Conservation (phyloP, 768 basidiomycete species). For the Kwoniella heveanensis region DNA sequence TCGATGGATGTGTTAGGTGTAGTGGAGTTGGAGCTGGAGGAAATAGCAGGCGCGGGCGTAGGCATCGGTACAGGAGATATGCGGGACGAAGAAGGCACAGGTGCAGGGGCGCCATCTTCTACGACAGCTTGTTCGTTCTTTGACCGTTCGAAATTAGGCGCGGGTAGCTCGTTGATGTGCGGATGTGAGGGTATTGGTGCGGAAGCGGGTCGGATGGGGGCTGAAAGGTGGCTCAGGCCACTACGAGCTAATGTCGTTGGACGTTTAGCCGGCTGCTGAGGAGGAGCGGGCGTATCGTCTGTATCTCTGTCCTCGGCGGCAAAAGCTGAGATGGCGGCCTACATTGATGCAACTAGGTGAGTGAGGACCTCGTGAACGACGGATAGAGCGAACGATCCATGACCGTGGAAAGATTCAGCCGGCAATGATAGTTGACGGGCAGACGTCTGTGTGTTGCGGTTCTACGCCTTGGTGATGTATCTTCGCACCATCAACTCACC, state of each 20-base stretch:
- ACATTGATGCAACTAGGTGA: not conserved
- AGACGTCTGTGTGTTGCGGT: too few species aligned
- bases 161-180: not conserved
- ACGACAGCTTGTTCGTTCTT: not conserved
- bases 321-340: slow-evolving; percentile 51
- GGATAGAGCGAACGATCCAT: too few species aligned
- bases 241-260: slow-evolving; percentile 3
- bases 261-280: slow-evolving; percentile 8
- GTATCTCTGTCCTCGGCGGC: slow-evolving; percentile 42
- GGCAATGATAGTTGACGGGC: too few species aligned
- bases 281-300: slow-evolving; percentile 8
- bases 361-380: not conserved
- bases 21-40: slow-evolving; percentile 4
- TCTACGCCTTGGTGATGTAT: too few species aligned
- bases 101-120: not conserved
- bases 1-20: slow-evolving; percentile 13
- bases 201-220: slow-evolving; percentile 20
- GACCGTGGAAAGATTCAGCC: not conserved
- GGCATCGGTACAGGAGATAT: not conserved
- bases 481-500: too few species aligned
- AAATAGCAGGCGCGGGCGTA: not conserved
- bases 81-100: not conserved
- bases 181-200: slow-evolving; percentile 14
- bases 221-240: slow-evolving; percentile 6
- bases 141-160: not conserved